A percentile compares a stretch with the other conserved stretches of the same genome.
phyloP scores from a whole-genome alignment of 2,329 filamentous ascomycete species.

The Alternaria metachromatica region DNA sequence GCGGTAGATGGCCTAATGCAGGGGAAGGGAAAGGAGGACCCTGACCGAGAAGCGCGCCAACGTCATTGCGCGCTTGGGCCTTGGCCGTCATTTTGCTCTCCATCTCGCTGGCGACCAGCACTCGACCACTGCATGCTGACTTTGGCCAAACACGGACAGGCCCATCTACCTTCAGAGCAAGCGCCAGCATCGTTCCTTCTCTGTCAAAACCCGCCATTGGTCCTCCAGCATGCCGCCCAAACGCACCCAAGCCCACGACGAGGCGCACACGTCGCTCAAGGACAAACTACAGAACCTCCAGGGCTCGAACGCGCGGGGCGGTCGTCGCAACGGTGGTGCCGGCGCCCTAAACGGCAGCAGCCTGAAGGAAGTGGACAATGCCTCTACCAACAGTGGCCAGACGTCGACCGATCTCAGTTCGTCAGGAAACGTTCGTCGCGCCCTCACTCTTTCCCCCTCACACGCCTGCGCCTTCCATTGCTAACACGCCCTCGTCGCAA shows the following conservation, averaged over 20 bases:
- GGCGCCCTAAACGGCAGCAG: constrained; percentile 41
- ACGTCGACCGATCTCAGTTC: constrained; percentile 36
- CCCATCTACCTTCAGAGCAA: neutral
- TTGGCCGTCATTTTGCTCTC: constrained; percentile 18
- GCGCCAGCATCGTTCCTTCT: neutral
- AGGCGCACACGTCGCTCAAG: constrained; percentile 47
- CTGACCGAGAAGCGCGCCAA: constrained; percentile 16
- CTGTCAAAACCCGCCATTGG: constrained; percentile 2
- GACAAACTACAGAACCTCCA: constrained; percentile 53
- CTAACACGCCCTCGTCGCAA: constrained; percentile 18
- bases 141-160: constrained; percentile 1
- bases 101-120: constrained; percentile 10
- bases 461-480: neutral
- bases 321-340: constrained; percentile 42
- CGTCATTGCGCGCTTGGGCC: constrained; percentile 21
- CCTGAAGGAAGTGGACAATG: constrained; percentile 49
- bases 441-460: constrained; percentile 8
- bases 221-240: constrained; percentile 47
- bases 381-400: constrained; percentile 45
- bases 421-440: constrained; percentile 41
- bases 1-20: constrained; percentile 6
- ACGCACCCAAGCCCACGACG: constrained; percentile 43
- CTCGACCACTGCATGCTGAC: constrained; percentile 10
- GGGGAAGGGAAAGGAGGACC: constrained; percentile 13
- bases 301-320: constrained; percentile 45